Conservation (phyloP, 352 stramenopile species). For the Pythium phragmiticola region DNA sequence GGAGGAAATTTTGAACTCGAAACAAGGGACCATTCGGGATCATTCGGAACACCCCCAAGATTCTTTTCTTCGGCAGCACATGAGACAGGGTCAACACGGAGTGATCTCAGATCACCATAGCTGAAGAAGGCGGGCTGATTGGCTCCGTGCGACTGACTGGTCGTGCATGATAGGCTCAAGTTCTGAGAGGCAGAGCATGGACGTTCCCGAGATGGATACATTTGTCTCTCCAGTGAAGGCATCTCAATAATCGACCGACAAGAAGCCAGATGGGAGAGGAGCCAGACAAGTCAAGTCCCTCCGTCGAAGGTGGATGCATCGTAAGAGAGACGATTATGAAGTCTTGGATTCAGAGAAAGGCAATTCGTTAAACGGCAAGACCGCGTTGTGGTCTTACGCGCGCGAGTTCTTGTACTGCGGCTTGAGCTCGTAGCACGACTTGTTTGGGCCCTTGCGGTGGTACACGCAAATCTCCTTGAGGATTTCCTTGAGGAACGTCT, state of each 20-base stretch:
- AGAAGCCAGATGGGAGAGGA: conserved; percentile 15
- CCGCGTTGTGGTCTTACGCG: conserved; percentile 14
- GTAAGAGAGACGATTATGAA: not conserved
- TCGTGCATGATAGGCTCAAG: conserved; percentile 12
- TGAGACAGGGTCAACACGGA: conserved; percentile 20
- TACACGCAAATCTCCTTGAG: conserved; percentile 90
- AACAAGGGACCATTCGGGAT: conserved; percentile 19
- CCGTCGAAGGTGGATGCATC: not conserved
- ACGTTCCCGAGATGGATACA: conserved; percentile 21
- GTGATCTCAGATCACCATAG: not conserved
- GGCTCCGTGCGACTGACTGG: conserved; percentile 7
- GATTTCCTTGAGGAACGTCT: conserved; percentile 88
- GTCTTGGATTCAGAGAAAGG: conserved; percentile 29
- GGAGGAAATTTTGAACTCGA: conserved; percentile 17
- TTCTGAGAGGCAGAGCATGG: conserved; percentile 8
- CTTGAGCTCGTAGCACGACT: conserved; percentile 89
- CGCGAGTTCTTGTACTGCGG: conserved; percentile 82
- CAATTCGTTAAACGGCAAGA: conserved; percentile 17
- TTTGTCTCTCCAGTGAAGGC: conserved; percentile 10
- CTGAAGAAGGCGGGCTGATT: not conserved
- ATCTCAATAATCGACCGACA: not conserved
- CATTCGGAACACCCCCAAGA: conserved; percentile 16
- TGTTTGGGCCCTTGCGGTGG: conserved; percentile 87
- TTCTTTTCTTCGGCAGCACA: conserved; percentile 2
- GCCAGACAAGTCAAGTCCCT: not conserved